These are phyloP conservation scores for Yarrowia sp. DNA, from an alignment of 805 yeast genomes.

Conservation along the genomic window DNA sequence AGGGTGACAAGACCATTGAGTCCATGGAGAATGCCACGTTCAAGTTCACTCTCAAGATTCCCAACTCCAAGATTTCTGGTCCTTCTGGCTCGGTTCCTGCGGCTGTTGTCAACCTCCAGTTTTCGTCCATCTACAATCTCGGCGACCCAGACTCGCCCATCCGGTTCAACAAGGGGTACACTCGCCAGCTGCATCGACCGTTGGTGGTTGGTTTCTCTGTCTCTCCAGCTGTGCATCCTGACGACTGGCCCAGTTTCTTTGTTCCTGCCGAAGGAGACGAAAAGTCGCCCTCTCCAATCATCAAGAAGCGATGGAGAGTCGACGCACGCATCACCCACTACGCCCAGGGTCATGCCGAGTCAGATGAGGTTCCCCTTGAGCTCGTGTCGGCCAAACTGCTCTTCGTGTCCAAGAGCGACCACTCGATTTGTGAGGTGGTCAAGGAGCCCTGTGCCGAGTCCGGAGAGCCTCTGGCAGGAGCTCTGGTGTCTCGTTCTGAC, in stretches of 20 bases:
- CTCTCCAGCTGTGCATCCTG: constrained; percentile 36
- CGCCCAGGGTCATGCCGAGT: constrained; percentile 10
- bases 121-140: constrained; percentile 28
- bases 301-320: constrained; percentile 27
- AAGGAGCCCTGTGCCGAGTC: neutral
- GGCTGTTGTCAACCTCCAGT: constrained; percentile 28
- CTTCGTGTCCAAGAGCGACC: neutral
- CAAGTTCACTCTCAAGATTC: neutral
- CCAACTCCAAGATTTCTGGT: neutral
- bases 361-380: neutral
- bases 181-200: constrained; percentile 38
- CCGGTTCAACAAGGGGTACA: constrained; percentile 24
- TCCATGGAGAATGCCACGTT: neutral
- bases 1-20: neutral
- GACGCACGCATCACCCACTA: constrained; percentile 13
- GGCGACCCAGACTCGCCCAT: constrained; percentile 30
- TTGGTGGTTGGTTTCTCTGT: constrained; percentile 40
- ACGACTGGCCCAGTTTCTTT: constrained; percentile 41
- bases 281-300: constrained; percentile 33
- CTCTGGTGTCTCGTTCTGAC: neutral
- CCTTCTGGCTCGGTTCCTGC: constrained; percentile 1
- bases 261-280: constrained; percentile 31
- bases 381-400: neutral
- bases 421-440: neutral
- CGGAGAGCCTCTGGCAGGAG: neutral